Conservation (phyloP, 2,329 filamentous ascomycete genomes). For the Curvularia lunata region DNA sequence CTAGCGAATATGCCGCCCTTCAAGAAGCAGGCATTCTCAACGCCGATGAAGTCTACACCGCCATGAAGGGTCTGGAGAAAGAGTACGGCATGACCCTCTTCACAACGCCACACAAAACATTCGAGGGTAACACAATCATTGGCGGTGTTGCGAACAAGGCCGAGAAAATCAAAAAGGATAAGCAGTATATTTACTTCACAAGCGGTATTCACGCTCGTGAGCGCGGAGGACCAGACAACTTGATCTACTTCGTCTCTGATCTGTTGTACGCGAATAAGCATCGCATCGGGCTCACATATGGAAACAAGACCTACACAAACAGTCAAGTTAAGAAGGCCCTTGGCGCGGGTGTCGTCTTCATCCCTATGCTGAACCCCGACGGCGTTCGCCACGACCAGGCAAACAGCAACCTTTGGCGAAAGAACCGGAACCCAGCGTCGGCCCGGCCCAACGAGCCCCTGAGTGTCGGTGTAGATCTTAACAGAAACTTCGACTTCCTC, state of each 20-base stretch:
- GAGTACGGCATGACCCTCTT: constrained; percentile 55
- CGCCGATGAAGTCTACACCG: constrained; percentile 54
- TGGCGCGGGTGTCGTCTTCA: constrained; percentile 61
- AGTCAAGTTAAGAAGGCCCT: constrained; percentile 60
- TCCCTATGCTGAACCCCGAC: constrained; percentile 42
- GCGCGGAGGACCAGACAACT: constrained; percentile 63
- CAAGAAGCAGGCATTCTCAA: constrained; percentile 54
- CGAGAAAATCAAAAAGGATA: constrained; percentile 49
- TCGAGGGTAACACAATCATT: constrained; percentile 47
- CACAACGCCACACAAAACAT: constrained; percentile 53
- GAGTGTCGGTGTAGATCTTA: constrained; percentile 40
- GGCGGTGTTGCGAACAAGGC: constrained; percentile 55
- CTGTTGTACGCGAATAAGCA: constrained; percentile 61
- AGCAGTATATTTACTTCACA: constrained; percentile 60
- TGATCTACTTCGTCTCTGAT: constrained; percentile 65
- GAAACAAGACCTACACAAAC: constrained; percentile 59
- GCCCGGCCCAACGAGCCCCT: constrained; percentile 18
- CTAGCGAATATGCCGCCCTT: constrained; percentile 31
- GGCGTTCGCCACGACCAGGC: constrained; percentile 41
- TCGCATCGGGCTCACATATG: constrained; percentile 59
- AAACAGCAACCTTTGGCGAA: constrained; percentile 43
- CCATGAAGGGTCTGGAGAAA: constrained; percentile 52
- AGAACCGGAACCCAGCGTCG: constrained; percentile 51
- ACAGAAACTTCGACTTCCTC: constrained; percentile 58
- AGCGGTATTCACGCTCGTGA: constrained; percentile 64